Conservation (phyloP, 2,329 filamentous ascomycete species). For the Xylaria sp. region DNA sequence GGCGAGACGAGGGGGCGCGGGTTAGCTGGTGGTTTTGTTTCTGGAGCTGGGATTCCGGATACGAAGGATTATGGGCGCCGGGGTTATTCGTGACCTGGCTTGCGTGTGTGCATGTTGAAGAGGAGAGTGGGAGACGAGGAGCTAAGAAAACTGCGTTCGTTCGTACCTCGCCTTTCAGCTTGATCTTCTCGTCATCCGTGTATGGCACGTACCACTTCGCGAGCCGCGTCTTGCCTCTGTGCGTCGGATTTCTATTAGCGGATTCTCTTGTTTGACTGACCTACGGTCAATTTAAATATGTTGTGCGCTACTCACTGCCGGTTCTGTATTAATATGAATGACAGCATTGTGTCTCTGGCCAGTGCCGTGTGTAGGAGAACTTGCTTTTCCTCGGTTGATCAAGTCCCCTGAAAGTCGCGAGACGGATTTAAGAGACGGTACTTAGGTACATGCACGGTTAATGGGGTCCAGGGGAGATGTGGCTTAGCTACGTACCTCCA, state of each 20-base stretch:
- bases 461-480: not conserved
- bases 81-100: no score
- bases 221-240: slow-evolving; percentile 90
- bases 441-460: slow-evolving; percentile 12
- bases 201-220: slow-evolving; percentile 99
- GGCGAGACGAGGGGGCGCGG: slow-evolving; percentile 7
- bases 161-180: slow-evolving; percentile 92
- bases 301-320: slow-evolving; percentile 50
- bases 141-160: no score
- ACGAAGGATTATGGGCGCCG: not conserved
- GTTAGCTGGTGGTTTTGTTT: slow-evolving; percentile 12
- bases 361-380: not conserved
- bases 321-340: slow-evolving; percentile 57
- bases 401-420: slow-evolving; percentile 1
- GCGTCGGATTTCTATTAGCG: slow-evolving; percentile 22
- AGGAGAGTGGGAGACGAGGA: not conserved
- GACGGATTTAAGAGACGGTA: slow-evolving; percentile 14
- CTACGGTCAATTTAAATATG: not conserved
- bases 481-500: slow-evolving; percentile 10
- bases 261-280: not conserved
- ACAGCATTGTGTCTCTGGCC: slow-evolving; percentile 49
- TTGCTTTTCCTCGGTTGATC: slow-evolving; percentile 8
- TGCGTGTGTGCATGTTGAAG: slow-evolving; percentile 1
- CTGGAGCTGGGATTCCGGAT: not conserved
- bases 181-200: slow-evolving; percentile 98